Evolutionary conservation across 805 yeast species (phyloP), one percentile per base, ranked within the genome.

Genomic region (Sugiyamaella smithiae): DNA sequence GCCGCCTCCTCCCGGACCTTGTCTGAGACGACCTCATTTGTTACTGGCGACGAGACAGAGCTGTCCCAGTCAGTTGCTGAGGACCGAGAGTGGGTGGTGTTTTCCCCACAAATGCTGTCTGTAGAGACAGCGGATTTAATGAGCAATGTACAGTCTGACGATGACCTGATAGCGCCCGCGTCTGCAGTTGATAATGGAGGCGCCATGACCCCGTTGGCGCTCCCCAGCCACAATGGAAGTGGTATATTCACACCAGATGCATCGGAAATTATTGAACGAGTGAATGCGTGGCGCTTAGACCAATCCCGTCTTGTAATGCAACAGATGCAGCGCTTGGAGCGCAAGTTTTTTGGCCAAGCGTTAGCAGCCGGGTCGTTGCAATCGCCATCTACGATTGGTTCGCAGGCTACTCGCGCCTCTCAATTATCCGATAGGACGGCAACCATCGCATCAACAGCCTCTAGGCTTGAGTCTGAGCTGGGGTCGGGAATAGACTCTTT

Each of bases 251-350:
- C 50, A 24, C 22, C 47, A 2, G 57, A 53, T 3, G 48, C 61
- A 8, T 51, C 58, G 14, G 70, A 69, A 22, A 40, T 65, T 31
- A 54, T 62, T 33, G 70, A 67, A 17, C 62, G 74, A 14, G 61
- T 70, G 35, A 67, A 69, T 53, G 67, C 67, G 16, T 70, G 74
- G 74, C 52, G 74, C 20, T 52, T 69, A 17, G 70, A 66, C 49
- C 74, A 70, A 56, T 61, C 68, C 11, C 60, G 61, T 46, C 59
- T 60, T 6, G 55, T 65, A 9, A 46, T 55, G 38, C 57, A 57
- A 33, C 66, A 65, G 49, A 53, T 63, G 29, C 59, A 56, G 46
- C 52, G 57, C 24, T 49, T 64, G 3, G 46, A 47, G 29, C 42
- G 38, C 25, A 24, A 35, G 22, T 41, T 42, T 22, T 32, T 40